Evolutionary conservation across 495 filamentous ascomycete species (phyloP).

Genomic region (Jackrogersella multiformis): DNA sequence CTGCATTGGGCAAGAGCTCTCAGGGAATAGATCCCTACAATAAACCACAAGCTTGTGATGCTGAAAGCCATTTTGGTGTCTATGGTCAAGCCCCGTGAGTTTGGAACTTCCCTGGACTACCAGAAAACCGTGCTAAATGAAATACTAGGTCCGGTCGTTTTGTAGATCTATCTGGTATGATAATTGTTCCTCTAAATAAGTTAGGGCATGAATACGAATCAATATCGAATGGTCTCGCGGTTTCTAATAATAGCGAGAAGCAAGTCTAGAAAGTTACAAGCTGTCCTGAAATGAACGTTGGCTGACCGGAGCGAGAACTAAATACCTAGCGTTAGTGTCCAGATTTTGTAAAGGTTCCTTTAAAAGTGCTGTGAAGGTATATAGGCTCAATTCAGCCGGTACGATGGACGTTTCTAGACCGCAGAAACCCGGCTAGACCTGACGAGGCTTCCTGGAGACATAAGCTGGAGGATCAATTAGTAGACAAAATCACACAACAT

Average conservation of each 20-base stretch:
- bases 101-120: slow-evolving; percentile 1
- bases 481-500: background rate
- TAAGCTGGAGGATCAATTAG: slow-evolving; percentile 10
- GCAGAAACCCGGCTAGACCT: slow-evolving; percentile 17
- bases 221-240: slow-evolving; percentile 22
- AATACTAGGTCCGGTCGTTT: slow-evolving; percentile 11
- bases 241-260: slow-evolving; percentile 35
- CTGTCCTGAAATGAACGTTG: slow-evolving; percentile 2
- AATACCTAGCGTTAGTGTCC: slow-evolving; percentile 13
- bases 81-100: background rate
- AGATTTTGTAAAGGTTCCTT: slow-evolving; percentile 13
- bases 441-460: slow-evolving; percentile 18
- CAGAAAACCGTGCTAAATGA: background rate
- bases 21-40: slow-evolving; percentile 38
- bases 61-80: slow-evolving; percentile 28
- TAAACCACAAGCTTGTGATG: slow-evolving; percentile 16
- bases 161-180: slow-evolving; percentile 6
- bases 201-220: background rate
- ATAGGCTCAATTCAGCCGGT: slow-evolving; percentile 36
- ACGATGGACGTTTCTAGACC: slow-evolving; percentile 29
- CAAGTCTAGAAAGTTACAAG: slow-evolving; percentile 3
- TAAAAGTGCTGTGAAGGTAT: slow-evolving; percentile 13
- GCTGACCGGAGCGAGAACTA: slow-evolving; percentile 16
- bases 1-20: slow-evolving; percentile 48
- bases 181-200: background rate